Conservation (phyloP, 495 filamentous ascomycete species). For the Pyrenopolyporus hunteri region DNA sequence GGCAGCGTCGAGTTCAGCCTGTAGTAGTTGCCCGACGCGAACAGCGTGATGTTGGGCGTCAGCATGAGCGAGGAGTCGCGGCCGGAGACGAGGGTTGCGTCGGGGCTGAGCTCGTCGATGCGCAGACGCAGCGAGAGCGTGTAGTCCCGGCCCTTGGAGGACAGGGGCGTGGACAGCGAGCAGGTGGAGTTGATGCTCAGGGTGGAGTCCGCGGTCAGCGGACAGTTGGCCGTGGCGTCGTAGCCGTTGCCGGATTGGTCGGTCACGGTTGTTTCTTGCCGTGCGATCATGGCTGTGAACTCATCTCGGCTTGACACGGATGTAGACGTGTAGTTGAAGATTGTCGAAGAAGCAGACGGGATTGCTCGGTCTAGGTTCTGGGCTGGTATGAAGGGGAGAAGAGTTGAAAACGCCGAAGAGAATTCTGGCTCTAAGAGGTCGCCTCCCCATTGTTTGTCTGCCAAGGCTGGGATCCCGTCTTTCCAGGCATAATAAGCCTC, state of each 20-base stretch:
- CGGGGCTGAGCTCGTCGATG: constrained; percentile 32
- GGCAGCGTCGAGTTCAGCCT: constrained; percentile 53
- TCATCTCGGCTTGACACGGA: not conserved
- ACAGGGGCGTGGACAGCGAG: constrained; percentile 50
- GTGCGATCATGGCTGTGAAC: not conserved
- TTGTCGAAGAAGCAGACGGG: constrained; percentile 44
- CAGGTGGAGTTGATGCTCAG: constrained; percentile 42
- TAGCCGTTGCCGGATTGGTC: constrained; percentile 57
- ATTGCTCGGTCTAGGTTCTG: constrained; percentile 57
- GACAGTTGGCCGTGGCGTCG: constrained; percentile 45
- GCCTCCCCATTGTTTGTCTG: constrained; percentile 63
- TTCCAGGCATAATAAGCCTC: constrained; percentile 58
- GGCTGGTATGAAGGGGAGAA: constrained; percentile 49
- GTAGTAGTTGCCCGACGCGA: constrained; percentile 55
- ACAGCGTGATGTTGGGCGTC: constrained; percentile 51
- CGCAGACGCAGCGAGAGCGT: constrained; percentile 52
- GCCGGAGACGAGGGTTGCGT: constrained; percentile 50
- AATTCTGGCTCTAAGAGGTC: constrained; percentile 51
- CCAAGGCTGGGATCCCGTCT: constrained; percentile 55
- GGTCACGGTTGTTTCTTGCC: constrained; percentile 13
- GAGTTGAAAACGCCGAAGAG: constrained; percentile 41
- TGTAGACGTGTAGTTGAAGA: constrained; percentile 50
- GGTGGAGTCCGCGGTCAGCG: constrained; percentile 36
- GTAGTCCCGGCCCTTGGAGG: constrained; percentile 58
- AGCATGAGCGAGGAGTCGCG: constrained; percentile 53